phyloP scores from a whole-genome alignment of 2,329 filamentous ascomycete genomes.

The Cadophora luteo-olivacea region DNA sequence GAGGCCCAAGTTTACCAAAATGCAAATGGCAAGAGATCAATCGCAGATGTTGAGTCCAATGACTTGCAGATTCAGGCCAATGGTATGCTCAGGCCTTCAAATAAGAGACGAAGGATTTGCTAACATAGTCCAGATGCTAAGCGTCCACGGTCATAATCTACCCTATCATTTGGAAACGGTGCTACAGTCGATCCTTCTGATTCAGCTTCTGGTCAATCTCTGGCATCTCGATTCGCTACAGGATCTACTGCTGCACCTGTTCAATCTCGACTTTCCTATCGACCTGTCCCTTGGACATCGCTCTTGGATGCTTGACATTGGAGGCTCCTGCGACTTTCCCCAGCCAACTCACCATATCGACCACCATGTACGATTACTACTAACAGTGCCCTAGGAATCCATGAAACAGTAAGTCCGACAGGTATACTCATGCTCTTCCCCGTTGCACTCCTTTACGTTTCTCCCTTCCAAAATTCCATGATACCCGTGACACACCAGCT shows the following conservation, averaged over 20 bases:
- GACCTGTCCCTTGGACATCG: neutral
- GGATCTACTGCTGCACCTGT: conserved; percentile 1
- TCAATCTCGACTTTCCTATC: conserved; percentile 5
- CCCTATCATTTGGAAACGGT: neutral
- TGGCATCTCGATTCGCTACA: neutral
- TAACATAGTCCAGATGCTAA: conserved; percentile 43
- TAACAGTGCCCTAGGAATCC: conserved; percentile 31
- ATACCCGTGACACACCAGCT: conserved; percentile 30
- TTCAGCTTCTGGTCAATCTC: neutral
- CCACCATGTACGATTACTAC: conserved; percentile 25
- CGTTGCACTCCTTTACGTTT: conserved; percentile 21
- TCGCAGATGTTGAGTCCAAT: conserved; percentile 38
- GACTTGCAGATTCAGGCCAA: conserved; percentile 31
- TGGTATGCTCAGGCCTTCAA: conserved; percentile 34
- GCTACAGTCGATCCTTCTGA: neutral
- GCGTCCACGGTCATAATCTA: conserved; percentile 41
- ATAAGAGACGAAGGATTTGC: conserved; percentile 15
- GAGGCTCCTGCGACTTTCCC: neutral
- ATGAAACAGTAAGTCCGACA: conserved; percentile 37
- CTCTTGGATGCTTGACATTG: conserved; percentile 3
- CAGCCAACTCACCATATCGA: conserved; percentile 12
- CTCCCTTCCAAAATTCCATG: conserved; percentile 26
- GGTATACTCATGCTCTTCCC: conserved; percentile 35
- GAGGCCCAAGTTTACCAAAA: conserved; percentile 23
- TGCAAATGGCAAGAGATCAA: conserved; percentile 41